Conservation (phyloP, 768 basidiomycete genomes). For the Lyophyllum atratum region DNA sequence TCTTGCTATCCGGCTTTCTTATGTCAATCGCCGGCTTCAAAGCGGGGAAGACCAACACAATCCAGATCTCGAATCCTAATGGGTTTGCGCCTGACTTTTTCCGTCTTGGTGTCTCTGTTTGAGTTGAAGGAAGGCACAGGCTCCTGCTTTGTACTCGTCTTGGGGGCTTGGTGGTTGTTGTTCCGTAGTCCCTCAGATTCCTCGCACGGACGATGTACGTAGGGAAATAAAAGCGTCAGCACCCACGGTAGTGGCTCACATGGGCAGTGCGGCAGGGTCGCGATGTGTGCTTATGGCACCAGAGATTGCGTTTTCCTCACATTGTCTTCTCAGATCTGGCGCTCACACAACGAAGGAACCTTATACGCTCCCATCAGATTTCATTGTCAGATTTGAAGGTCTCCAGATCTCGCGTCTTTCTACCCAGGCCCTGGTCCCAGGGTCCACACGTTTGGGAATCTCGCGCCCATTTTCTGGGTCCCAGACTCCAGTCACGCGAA, state of each 20-base stretch:
- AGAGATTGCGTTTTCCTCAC: slow-evolving; percentile 6
- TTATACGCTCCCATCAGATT: slow-evolving; percentile 9
- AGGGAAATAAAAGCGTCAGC: no score
- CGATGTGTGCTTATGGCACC: no score
- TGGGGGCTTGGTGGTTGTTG: no score
- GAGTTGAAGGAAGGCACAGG: not conserved
- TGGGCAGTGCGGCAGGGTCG: no score
- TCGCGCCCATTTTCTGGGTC: not conserved
- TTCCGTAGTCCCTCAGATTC: no score
- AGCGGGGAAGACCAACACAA: slow-evolving; percentile 44
- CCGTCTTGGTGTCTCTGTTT: slow-evolving; percentile 38
- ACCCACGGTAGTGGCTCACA: no score
- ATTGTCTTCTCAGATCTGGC: slow-evolving; percentile 4
- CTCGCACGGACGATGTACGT: no score
- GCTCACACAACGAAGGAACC: not conserved
- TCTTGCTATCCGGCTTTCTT: slow-evolving; percentile 40
- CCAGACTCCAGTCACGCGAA: not conserved
- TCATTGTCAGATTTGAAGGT: slow-evolving; percentile 3
- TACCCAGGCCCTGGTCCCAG: not conserved
- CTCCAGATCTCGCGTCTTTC: slow-evolving; percentile 2
- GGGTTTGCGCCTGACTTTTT: slow-evolving; percentile 45
- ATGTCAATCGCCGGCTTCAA: slow-evolving; percentile 44
- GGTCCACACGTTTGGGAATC: not conserved
- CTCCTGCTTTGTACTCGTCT: not conserved
- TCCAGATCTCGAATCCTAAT: slow-evolving; percentile 44